Evolutionary conservation across 2,329 filamentous ascomycete species (phyloP).

Genomic region (Dactylellina haptotyla): DNA sequence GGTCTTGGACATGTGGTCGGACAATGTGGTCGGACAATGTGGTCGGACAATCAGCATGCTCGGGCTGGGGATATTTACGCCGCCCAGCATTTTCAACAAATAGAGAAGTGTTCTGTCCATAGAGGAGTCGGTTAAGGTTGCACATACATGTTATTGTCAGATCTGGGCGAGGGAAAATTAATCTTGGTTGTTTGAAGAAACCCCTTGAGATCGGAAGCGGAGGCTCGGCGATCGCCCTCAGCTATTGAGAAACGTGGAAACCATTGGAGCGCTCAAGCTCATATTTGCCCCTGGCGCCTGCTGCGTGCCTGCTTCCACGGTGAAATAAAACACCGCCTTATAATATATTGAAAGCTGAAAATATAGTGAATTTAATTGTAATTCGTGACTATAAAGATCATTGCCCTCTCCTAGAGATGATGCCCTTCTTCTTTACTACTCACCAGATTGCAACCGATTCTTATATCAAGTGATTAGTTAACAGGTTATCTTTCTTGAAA

Average conservation of each 20-base stretch:
- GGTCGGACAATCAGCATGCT: not conserved
- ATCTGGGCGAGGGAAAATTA: not conserved
- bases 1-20: not conserved
- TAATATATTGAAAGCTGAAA: slow-evolving; percentile 17
- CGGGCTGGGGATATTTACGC: not conserved
- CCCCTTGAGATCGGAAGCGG: slow-evolving; percentile 8
- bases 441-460: not conserved
- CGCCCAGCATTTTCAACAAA: not conserved
- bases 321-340: slow-evolving; percentile 48
- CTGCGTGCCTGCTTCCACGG: slow-evolving; percentile 1
- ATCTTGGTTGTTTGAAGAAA: not conserved
- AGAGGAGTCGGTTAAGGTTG: too few species aligned
- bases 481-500: not conserved
- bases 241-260: too few species aligned
- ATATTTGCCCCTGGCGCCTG: not conserved
- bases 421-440: slow-evolving; percentile 1
- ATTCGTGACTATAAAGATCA: slow-evolving; percentile 25
- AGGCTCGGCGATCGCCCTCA: not conserved
- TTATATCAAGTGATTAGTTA: not conserved
- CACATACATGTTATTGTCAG: too few species aligned
- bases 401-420: not conserved
- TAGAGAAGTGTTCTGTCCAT: too few species aligned
- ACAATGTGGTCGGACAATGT: slow-evolving; percentile 9
- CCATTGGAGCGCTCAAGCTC: too few species aligned
- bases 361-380: not conserved